phyloP scores from a whole-genome alignment of 1,139 yeast genomes.

The Scheffersomyces cryptocercus region DNA sequence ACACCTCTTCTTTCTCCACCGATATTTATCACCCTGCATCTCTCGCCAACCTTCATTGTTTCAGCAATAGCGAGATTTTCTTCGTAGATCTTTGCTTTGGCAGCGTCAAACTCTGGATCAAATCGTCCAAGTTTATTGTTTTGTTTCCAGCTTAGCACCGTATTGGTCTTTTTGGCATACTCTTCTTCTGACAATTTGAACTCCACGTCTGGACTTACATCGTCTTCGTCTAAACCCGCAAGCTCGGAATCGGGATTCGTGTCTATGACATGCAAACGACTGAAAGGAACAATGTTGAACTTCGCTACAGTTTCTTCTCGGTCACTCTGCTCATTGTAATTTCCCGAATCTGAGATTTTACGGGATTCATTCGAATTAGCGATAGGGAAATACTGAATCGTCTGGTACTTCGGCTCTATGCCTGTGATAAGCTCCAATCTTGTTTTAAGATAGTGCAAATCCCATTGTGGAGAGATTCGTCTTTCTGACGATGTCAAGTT shows the following conservation, averaged over 20 bases:
- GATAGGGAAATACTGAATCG: constrained; percentile 49
- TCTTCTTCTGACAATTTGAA: constrained; percentile 66
- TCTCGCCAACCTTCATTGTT: constrained; percentile 30
- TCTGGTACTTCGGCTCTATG: constrained; percentile 62
- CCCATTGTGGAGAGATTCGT: constrained; percentile 66
- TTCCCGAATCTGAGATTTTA: constrained; percentile 19
- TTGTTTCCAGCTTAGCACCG: constrained; percentile 79
- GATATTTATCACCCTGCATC: constrained; percentile 45
- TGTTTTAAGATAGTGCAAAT: constrained; percentile 52
- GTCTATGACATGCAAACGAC: constrained; percentile 57
- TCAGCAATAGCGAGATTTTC: constrained; percentile 25
- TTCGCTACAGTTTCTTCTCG: constrained; percentile 12
- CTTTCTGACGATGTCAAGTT: constrained; percentile 71
- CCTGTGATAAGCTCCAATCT: constrained; percentile 78
- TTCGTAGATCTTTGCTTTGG: constrained; percentile 21
- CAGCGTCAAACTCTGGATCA: constrained; percentile 50
- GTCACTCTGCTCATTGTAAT: constrained; percentile 18
- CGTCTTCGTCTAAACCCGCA: constrained; percentile 38
- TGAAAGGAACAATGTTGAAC: constrained; percentile 33
- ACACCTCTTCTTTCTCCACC: constrained; percentile 66
- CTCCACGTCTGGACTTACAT: constrained; percentile 31
- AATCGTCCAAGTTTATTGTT: constrained; percentile 69
- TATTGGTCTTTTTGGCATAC: constrained; percentile 58
- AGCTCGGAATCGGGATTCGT: constrained; percentile 52
- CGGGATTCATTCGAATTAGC: constrained; percentile 38